Base-by-base conservation (phyloP, 257 asterid species). In the Galeopsis tetrahit region DNA sequence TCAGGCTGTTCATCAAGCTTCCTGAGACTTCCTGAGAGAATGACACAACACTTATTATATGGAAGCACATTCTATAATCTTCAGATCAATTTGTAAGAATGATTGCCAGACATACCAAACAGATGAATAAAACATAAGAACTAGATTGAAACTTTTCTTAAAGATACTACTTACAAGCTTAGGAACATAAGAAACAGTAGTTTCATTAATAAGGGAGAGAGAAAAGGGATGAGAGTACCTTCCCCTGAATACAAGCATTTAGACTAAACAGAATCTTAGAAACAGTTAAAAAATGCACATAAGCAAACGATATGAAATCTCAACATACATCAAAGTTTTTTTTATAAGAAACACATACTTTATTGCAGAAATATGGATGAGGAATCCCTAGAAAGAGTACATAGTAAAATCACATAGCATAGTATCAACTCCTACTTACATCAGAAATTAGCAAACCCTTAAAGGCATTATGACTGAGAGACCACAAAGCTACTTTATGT, bases 1-100 rank as follows among this genome's bases (percentile, higher is more conserved):
- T 87, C 96, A 55, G 99, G 99, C 83, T 95, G 98, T 75, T 92
- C 97, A 74, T 95, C 97, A 81, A 92, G 98, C 85, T 82, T 95
- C 83, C 99, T 91, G 72, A 95, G 89, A 84, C 98, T 92, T 77
- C 96, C 99, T 95, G 86, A 79, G 71, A 43, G 39, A 75, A 71
- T 69, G 74, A 67, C 64, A 44, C 39, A 34, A 53, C 10, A 52
- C 56, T 13, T 63, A 48, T 58, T 56, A 64, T 10, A 65, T 65
- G 43, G 10, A 67, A 66, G 71, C 44, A 44, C 31, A 34, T 48
- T 15, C 64, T 28, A 55, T 14, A 60, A 39, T 38, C 60, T 65
- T 35, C 10, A 71, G 14, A 31, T 63, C 42, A 52, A 46, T 42
- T 7, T 39, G 38, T 17, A 71, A 57, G 66, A 55, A 35, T 39